Base-by-base conservation (phyloP, 73 alveolate genomes). In the Uronychia setigera region DNA sequence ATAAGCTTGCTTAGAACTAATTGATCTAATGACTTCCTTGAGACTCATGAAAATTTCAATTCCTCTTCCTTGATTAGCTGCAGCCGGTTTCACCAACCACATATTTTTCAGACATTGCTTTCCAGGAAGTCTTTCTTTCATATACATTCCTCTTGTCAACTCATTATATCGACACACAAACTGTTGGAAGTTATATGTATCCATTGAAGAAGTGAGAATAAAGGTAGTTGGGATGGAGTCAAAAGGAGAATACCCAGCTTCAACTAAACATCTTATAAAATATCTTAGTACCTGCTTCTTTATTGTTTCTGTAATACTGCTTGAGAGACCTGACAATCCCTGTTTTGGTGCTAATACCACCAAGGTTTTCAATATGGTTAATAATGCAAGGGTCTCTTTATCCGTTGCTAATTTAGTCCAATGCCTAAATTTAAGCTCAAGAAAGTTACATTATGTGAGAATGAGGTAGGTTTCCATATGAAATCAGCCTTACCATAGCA, bases 221-320 rank as follows among this genome's bases (percentile, higher is more conserved):
- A 90, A 92, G 32, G 94, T 78, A 0, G 97, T 91, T 29, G 97
- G 97, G 30, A 89, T 92, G 0, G 97, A 90, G 75, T 92, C 95
- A 58, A 83, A 90, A 0, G 80, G 86, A 46, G 78, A 74, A 77
- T 92, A 92, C 25, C 93, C 84, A 78, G 74, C 85, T 1, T 67
- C 33, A 33, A 14, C 81, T 76, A 76, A n/a, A 67, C 26, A 76
- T 74, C 35, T 59, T 76, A 25, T 1, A 26, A 19, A 29, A 1
- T 1, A 1, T 1, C 1, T 1, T 1, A 31, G 29, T 76, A 76
- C 91, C 78, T 46, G 95, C 95, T 31, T 74, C 86, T 0, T 85
- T 85, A 32, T 83, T 67, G n/a, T 84, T 77, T 32, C 80, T 82
- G 80, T 92, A 92, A 57, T 89, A 91, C 74, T 35, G 60, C 79